phyloP scores from a whole-genome alignment of 2,329 filamentous ascomycete species.

The Pyrenophora tritici-repentis region DNA sequence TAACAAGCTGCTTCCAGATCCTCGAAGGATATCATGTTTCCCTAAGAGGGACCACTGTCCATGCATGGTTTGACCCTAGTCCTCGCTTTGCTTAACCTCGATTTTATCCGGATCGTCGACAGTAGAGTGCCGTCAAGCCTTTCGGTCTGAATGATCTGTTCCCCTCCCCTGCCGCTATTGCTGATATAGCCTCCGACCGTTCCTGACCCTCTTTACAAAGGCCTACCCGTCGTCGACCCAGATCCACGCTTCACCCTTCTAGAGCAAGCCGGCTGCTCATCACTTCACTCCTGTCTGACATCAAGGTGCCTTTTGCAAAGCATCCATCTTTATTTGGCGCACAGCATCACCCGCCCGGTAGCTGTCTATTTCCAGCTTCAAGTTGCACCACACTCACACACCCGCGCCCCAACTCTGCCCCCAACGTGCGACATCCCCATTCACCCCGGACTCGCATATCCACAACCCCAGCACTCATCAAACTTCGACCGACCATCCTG shows the following conservation, averaged over 20 bases:
- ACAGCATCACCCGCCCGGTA: slow-evolving; percentile 33
- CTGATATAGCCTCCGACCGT: slow-evolving; percentile 46
- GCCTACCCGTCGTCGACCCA: slow-evolving; percentile 34
- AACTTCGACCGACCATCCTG: slow-evolving; percentile 28
- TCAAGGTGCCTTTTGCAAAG: slow-evolving; percentile 25
- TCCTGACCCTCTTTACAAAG: slow-evolving; percentile 44
- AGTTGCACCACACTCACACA: slow-evolving; percentile 38
- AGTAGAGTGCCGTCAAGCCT: slow-evolving; percentile 48
- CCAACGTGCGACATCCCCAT: slow-evolving; percentile 41
- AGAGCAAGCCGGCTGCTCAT: slow-evolving; percentile 36
- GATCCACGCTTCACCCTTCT: slow-evolving; percentile 35
- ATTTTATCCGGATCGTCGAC: slow-evolving; percentile 49
- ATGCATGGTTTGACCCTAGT: slow-evolving; percentile 45
- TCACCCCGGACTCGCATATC: slow-evolving; percentile 43
- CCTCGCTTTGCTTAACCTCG: slow-evolving; percentile 44
- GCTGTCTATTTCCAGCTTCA: slow-evolving; percentile 42
- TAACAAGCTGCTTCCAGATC: slow-evolving; percentile 48
- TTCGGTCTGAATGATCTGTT: slow-evolving; percentile 47
- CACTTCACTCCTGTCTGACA: slow-evolving; percentile 25
- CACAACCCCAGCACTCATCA: slow-evolving; percentile 32
- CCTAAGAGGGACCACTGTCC: slow-evolving; percentile 43
- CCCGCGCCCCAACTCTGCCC: slow-evolving; percentile 39
- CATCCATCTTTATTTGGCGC: slow-evolving; percentile 39
- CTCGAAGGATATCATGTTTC: slow-evolving; percentile 47
- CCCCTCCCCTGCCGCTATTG: slow-evolving; percentile 42